Evolutionary conservation across 257 asterid species (phyloP).

Genomic region (Gentiana dahurica): DNA sequence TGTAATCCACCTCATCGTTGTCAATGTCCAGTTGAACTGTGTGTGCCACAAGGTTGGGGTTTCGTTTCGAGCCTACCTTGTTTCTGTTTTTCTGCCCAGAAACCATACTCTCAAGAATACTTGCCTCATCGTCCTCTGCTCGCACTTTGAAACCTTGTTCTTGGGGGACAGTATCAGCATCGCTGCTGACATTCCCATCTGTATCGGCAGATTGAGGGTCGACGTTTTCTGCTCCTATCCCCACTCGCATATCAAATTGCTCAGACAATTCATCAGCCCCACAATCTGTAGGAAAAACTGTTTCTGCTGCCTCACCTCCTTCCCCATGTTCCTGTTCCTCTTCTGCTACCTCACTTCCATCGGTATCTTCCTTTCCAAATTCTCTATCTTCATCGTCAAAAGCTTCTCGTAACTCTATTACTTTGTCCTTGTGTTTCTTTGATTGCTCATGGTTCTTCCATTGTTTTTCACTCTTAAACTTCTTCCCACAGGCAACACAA

Average conservation of each 20-base stretch:
- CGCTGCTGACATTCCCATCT: conserved; percentile 15
- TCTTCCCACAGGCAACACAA: conserved; percentile 87
- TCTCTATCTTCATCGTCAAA: conserved; percentile 61
- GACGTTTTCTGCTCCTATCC: conserved; percentile 33
- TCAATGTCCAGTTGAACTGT: conserved; percentile 26
- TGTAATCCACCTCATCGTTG: conserved; percentile 58
- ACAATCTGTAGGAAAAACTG: conserved; percentile 48
- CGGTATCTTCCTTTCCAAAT: conserved; percentile 26
- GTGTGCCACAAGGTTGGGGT: conserved; percentile 24
- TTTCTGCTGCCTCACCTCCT: conserved; percentile 22
- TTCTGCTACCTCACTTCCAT: conserved; percentile 20
- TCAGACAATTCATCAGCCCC: conserved; percentile 37
- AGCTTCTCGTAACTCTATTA: conserved; percentile 69
- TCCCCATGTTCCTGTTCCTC: conserved; percentile 24
- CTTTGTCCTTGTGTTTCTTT: conserved; percentile 90
- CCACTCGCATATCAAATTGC: conserved; percentile 32
- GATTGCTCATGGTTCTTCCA: conserved; percentile 98
- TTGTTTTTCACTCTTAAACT: conserved; percentile 91
- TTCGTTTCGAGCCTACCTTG: conserved; percentile 18
- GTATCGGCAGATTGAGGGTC: conserved; percentile 27
- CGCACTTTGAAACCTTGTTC: conserved; percentile 19
- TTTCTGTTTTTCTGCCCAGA: conserved; percentile 46
- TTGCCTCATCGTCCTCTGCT: conserved; percentile 53
- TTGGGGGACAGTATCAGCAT: conserved; percentile 17
- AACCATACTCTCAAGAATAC: conserved; percentile 74